Conservation (phyloP, 75 land plant genomes). For the Larix kaempferi region DNA sequence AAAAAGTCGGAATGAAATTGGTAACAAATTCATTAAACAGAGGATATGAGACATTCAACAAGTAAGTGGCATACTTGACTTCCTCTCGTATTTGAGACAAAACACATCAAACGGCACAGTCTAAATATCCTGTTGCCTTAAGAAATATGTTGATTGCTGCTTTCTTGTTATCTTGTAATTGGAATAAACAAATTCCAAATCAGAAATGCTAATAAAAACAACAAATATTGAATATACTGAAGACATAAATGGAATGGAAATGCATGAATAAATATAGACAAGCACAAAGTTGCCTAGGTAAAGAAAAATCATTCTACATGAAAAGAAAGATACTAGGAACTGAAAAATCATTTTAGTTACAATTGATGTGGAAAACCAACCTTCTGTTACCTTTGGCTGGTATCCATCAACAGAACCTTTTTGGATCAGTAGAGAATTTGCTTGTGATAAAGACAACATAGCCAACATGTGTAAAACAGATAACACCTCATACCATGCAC, state of each 20-base stretch:
- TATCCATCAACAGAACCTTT: slow-evolving; percentile 70
- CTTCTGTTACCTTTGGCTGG: slow-evolving; percentile 73
- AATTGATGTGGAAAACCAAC: slow-evolving; percentile 22
- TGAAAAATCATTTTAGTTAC: background rate
- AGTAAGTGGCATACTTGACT: slow-evolving; percentile 38
- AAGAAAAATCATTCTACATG: background rate
- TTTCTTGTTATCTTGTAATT: slow-evolving; percentile 9
- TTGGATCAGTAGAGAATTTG: slow-evolving; percentile 72
- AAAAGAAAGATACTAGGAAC: background rate
- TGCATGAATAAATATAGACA: background rate
- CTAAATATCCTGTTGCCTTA: slow-evolving; percentile 81
- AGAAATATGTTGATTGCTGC: slow-evolving; percentile 37
- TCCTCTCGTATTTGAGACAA: slow-evolving; percentile 57
- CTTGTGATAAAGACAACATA: slow-evolving; percentile 70
- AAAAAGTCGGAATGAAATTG: background rate
- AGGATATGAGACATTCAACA: background rate
- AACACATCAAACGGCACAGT: slow-evolving; percentile 65
- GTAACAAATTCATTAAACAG: background rate
- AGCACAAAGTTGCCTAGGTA: background rate
- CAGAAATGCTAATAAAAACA: background rate
- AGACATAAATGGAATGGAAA: background rate
- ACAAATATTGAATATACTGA: background rate
- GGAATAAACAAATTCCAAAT: slow-evolving; percentile 7
- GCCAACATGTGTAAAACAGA: slow-evolving; percentile 90
- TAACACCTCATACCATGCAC: slow-evolving; percentile 56